These are phyloP conservation scores for Schizonepeta tenuifolia DNA, from an alignment of 257 asterid genomes.

Conservation along the genomic window DNA sequence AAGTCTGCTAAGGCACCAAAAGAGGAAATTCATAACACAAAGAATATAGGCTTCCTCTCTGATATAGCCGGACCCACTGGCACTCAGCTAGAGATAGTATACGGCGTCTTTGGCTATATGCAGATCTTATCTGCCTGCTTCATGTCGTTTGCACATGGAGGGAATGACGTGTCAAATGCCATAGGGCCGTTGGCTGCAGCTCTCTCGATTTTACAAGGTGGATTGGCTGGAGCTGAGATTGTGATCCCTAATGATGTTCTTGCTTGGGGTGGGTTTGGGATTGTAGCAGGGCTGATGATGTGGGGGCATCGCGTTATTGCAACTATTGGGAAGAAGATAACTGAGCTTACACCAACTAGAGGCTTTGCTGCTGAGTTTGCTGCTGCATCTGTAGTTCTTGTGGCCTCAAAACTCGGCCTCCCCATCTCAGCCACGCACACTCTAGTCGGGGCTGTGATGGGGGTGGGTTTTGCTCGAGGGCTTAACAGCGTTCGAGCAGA, in stretches of 20 bases:
- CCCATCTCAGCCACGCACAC: constrained; percentile 97
- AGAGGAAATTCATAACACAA: constrained; percentile 39
- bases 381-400: constrained; percentile 87
- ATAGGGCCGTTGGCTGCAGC: constrained; percentile 96
- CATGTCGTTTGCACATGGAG: constrained; percentile 99
- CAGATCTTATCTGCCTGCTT: constrained; percentile 91
- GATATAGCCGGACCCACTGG: constrained; percentile 95
- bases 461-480: constrained; percentile 93
- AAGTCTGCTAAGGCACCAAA: constrained; percentile 49
- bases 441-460: constrained; percentile 98
- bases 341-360: constrained; percentile 88
- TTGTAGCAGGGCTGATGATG: constrained; percentile 84
- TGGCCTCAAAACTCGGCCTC: constrained; percentile 82
- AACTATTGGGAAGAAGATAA: constrained; percentile 91
- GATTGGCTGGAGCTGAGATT: constrained; percentile 57
- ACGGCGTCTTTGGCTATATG: constrained; percentile 94
- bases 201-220: constrained; percentile 79
- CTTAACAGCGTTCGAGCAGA: constrained; percentile 86
- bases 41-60: constrained; percentile 68
- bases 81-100: constrained; percentile 80
- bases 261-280: constrained; percentile 98
- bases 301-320: constrained; percentile 92
- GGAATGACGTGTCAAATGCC: constrained; percentile 93
- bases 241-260: constrained; percentile 80
- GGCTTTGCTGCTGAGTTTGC: constrained; percentile 99